phyloP scores from a whole-genome alignment of 75 land plant species.

The Cunninghamia lanceolata region DNA sequence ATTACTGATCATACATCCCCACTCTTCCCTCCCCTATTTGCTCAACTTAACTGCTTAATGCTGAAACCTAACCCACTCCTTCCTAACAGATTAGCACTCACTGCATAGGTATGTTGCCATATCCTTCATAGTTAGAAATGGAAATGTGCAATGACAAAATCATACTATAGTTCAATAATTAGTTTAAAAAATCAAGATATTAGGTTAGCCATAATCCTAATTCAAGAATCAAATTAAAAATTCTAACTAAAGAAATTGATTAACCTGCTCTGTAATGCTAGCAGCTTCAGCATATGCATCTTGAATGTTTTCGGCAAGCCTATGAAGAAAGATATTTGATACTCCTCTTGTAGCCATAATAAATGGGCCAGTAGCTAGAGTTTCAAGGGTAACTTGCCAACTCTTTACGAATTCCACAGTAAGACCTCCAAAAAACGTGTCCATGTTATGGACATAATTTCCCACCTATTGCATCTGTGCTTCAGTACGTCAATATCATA shows the following conservation, averaged over 20 bases:
- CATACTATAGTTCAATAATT: background rate
- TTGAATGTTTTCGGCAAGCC: conserved; percentile 98
- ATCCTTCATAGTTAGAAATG: background rate
- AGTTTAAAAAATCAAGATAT: background rate
- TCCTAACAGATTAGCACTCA: background rate
- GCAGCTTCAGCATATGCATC: conserved; percentile 99
- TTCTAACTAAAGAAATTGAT: background rate
- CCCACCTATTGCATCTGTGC: conserved; percentile 67
- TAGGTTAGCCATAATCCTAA: background rate
- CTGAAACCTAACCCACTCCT: background rate
- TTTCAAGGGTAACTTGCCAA: conserved; percentile 95
- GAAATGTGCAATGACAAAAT: background rate
- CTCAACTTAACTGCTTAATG: background rate
- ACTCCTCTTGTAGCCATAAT: conserved; percentile 99
- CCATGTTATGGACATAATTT: conserved; percentile 99
- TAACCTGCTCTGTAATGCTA: conserved; percentile 98
- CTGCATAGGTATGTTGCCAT: background rate
- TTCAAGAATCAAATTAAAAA: conserved; percentile 1
- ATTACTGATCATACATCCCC: background rate
- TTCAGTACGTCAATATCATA: background rate
- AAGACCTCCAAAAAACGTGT: conserved; percentile 93
- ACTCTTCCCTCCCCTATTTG: background rate
- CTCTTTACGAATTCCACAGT: conserved; percentile 87
- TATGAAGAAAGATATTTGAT: conserved; percentile 95
- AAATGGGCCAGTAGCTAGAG: conserved; percentile 91